phyloP scores from a whole-genome alignment of 495 filamentous ascomycete species.

The Xeromyces bisporus region DNA sequence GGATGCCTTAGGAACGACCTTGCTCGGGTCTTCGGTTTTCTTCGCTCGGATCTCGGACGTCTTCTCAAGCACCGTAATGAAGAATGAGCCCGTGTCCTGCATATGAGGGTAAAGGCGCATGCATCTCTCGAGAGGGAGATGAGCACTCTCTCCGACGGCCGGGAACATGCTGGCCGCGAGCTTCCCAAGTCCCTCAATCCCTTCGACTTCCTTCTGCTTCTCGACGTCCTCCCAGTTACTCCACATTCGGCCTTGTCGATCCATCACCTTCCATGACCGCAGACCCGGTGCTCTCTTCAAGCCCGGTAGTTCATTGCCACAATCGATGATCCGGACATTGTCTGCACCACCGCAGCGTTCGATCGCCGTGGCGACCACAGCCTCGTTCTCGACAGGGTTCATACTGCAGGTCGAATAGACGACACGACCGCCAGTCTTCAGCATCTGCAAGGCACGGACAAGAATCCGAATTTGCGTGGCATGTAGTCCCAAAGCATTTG shows the following conservation, averaged over 20 bases:
- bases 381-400: conserved; percentile 95
- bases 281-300: conserved; percentile 62
- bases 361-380: conserved; percentile 74
- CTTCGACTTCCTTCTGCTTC: conserved; percentile 39
- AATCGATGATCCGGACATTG: conserved; percentile 73
- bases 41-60: conserved; percentile 69
- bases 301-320: conserved; percentile 53
- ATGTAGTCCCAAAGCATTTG: conserved; percentile 70
- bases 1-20: conserved; percentile 34
- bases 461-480: conserved; percentile 74
- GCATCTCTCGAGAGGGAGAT: conserved; percentile 70
- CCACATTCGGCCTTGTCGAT: conserved; percentile 62
- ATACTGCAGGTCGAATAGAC: conserved; percentile 97
- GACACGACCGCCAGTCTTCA: conserved; percentile 83
- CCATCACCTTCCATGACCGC: conserved; percentile 71
- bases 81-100: conserved; percentile 94
- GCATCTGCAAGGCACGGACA: conserved; percentile 85
- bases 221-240: conserved; percentile 59
- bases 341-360: conserved; percentile 71
- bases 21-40: conserved; percentile 53
- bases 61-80: conserved; percentile 91
- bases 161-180: conserved; percentile 75
- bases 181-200: conserved; percentile 39
- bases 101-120: conserved; percentile 88
- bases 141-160: conserved; percentile 34